phyloP scores from a whole-genome alignment of 495 filamentous ascomycete species.

The Xylaria acuta region DNA sequence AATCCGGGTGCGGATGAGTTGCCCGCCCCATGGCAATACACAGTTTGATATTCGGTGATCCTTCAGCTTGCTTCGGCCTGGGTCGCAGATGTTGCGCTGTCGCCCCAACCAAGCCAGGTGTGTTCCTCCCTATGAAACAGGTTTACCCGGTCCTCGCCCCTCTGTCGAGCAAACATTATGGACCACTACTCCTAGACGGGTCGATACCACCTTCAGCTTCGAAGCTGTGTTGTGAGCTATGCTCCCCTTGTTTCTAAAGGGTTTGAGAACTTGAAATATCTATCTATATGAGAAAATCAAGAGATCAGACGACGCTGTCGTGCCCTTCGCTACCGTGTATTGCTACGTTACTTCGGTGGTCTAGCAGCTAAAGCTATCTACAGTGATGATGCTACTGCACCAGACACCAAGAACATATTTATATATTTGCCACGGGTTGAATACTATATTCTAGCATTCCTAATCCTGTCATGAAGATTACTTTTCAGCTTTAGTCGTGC shows the following conservation, averaged over 20 bases:
- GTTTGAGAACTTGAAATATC: constrained; percentile 16
- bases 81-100: constrained; percentile 3
- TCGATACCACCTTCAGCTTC: constrained; percentile 8
- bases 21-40: neutral
- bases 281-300: neutral
- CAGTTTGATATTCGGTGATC: constrained; percentile 17
- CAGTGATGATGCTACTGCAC: neutral
- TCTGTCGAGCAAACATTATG: neutral
- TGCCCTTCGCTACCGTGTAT: neutral
- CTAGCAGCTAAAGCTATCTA: neutral
- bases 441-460: neutral
- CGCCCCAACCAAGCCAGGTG: neutral
- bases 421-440: neutral
- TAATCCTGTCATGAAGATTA: neutral
- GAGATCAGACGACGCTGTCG: constrained; percentile 2
- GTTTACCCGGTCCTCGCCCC: neutral
- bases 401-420: neutral
- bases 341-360: neutral
- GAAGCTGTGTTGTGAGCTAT: neutral
- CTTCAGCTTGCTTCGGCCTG: constrained; percentile 8
- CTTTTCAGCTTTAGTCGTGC: neutral
- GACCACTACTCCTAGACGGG: neutral
- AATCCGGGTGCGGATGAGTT: neutral
- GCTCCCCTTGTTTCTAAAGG: constrained; percentile 16
- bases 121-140: neutral